Percentiles rank a stretch among this genome's conserved stretches.
Conservation (phyloP, 2,329 filamentous ascomycete species). For the Albophoma yamanashiensis region DNA sequence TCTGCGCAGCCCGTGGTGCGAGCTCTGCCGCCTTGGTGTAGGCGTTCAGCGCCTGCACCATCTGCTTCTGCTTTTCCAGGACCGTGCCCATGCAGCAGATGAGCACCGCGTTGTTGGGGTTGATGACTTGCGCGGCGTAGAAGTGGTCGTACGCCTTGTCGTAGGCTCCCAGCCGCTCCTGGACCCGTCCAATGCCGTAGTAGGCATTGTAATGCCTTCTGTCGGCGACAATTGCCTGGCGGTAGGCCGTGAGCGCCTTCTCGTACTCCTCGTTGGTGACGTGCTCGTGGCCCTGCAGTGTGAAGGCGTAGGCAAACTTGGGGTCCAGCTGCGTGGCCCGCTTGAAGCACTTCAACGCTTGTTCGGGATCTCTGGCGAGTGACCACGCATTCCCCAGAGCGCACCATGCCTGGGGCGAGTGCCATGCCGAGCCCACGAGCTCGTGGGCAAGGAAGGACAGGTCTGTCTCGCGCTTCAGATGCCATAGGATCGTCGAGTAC, state of each 20-base stretch:
- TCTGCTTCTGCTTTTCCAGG: conserved; percentile 79
- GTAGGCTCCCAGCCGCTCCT: conserved; percentile 82
- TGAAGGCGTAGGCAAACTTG: conserved; percentile 90
- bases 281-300: conserved; percentile 90
- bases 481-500: conserved; percentile 98
- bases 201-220: conserved; percentile 95
- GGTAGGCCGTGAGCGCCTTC: conserved; percentile 80
- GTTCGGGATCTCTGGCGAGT: conserved; percentile 82
- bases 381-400: conserved; percentile 93
- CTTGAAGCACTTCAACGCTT: conserved; percentile 89
- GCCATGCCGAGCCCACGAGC: conserved; percentile 73
- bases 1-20: conserved; percentile 69
- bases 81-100: conserved; percentile 88
- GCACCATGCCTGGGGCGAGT: conserved; percentile 93
- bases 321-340: conserved; percentile 84
- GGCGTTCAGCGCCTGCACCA: conserved; percentile 64
- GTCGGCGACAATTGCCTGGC: conserved; percentile 76
- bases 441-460: conserved; percentile 88
- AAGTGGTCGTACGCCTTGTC: conserved; percentile 90
- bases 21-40: conserved; percentile 77
- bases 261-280: conserved; percentile 96
- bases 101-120: conserved; percentile 85
- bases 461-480: conserved; percentile 84
- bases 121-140: conserved; percentile 76
- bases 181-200: conserved; percentile 77